Evolutionary conservation across 23 red algal genomes (phyloP).

Genomic region (Gracilaria vermiculophylla): DNA sequence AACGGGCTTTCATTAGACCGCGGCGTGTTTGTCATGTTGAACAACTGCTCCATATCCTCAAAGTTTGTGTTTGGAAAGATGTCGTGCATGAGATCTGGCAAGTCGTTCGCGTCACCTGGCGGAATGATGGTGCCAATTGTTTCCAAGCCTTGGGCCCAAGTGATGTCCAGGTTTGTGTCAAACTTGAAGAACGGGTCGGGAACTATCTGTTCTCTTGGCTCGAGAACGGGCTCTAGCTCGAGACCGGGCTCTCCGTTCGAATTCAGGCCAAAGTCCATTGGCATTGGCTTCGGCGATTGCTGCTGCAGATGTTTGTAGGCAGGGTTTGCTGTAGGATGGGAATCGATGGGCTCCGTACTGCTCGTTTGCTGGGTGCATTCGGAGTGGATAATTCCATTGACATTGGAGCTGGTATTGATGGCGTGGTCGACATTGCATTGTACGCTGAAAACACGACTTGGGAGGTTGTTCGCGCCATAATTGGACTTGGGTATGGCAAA

Average conservation of each 20-base stretch:
- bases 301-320: not conserved
- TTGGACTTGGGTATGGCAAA: constrained; percentile 44
- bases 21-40: not conserved
- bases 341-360: not conserved
- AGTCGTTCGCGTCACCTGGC: not conserved
- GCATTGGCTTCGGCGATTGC: not conserved
- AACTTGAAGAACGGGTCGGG: constrained; percentile 16
- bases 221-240: not conserved
- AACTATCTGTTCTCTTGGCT: not conserved
- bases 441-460: constrained; percentile 31
- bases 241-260: not conserved
- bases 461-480: constrained; percentile 27
- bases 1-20: not conserved
- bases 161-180: not conserved
- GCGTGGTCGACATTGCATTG: constrained; percentile 34
- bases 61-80: constrained; percentile 11
- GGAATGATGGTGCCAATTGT: constrained; percentile 36
- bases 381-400: not conserved
- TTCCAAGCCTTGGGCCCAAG: constrained; percentile 46
- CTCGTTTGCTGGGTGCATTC: not conserved
- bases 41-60: constrained; percentile 9
- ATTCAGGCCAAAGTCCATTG: not conserved
- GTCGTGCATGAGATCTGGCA: constrained; percentile 46
- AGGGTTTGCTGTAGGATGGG: not conserved
- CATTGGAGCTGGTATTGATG: not conserved